Percentiles rank a stretch among this genome's conserved stretches.
These are phyloP conservation scores for Nectriaceae sp. DNA, from an alignment of 2,329 filamentous ascomycete species.

Conservation along the genomic window DNA sequence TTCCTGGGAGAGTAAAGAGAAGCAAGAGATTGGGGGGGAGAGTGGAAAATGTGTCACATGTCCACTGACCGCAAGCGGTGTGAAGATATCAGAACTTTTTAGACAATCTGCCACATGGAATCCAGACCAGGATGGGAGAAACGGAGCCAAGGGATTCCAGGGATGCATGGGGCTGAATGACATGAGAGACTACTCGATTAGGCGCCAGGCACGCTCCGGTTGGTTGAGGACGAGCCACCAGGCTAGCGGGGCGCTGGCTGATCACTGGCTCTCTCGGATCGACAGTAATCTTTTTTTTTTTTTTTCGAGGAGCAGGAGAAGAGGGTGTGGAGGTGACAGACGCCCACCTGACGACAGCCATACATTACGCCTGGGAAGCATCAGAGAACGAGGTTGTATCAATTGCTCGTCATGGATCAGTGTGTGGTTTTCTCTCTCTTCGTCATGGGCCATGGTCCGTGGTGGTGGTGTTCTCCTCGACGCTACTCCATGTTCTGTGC, in stretches of 20 bases:
- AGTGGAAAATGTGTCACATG: too few relatives aligned
- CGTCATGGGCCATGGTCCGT: background rate
- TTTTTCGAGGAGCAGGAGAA: too few relatives aligned
- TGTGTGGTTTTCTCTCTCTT: background rate
- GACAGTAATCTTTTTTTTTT: background rate
- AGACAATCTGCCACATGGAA: background rate
- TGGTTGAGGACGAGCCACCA: constrained; percentile 23
- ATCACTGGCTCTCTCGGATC: background rate
- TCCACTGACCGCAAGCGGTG: too few relatives aligned
- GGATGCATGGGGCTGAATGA: constrained; percentile 18
- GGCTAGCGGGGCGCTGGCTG: too few relatives aligned
- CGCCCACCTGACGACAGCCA: background rate
- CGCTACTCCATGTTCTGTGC: background rate
- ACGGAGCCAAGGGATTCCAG: constrained; percentile 8
- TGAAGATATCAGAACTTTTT: constrained; percentile 4
- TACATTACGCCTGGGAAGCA: background rate
- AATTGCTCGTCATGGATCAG: too few relatives aligned
- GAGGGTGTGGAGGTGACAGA: constrained; percentile 1
- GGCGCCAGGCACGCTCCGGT: constrained; percentile 24
- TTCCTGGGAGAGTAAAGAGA: too few relatives aligned
- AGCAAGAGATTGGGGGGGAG: too few relatives aligned
- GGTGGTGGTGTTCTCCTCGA: background rate
- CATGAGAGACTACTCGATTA: constrained; percentile 27
- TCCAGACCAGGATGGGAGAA: background rate
- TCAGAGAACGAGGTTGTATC: too few relatives aligned